These are phyloP conservation scores for Harrya chromipes DNA, from an alignment of 768 basidiomycete species.

Conservation along the genomic window DNA sequence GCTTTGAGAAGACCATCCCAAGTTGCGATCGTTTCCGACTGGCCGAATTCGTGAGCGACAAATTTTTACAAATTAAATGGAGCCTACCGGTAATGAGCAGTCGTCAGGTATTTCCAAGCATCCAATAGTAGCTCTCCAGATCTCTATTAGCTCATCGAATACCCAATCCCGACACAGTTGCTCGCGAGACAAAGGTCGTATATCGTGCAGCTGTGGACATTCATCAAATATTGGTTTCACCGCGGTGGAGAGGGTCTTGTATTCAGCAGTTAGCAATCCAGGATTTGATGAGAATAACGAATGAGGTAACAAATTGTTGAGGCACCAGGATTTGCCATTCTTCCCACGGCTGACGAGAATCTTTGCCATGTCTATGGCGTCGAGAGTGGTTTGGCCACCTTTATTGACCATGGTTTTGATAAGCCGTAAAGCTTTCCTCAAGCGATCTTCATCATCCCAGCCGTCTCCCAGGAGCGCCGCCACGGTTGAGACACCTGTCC, in stretches of 20 bases:
- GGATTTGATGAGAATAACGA: constrained; percentile 56
- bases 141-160: constrained; percentile 47
- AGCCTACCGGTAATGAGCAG: constrained; percentile 49
- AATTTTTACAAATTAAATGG: background rate
- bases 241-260: constrained; percentile 39
- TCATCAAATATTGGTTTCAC: constrained; percentile 55
- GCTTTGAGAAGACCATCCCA: constrained; percentile 59
- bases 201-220: constrained; percentile 49
- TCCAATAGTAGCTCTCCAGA: constrained; percentile 50
- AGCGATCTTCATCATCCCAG: constrained; percentile 36
- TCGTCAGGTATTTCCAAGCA: constrained; percentile 46
- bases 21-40: constrained; percentile 48
- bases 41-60: constrained; percentile 1
- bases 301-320: constrained; percentile 46
- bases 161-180: constrained; percentile 55
- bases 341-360: constrained; percentile 37
- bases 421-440: constrained; percentile 47
- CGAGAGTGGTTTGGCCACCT: constrained; percentile 48
- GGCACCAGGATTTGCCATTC: constrained; percentile 41
- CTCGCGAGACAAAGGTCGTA: constrained; percentile 53
- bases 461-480: constrained; percentile 49
- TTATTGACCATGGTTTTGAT: constrained; percentile 57
- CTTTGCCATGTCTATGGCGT: constrained; percentile 52
- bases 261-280: constrained; percentile 55
- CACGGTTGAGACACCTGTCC: constrained; percentile 55